Evolutionary conservation across 768 basidiomycete genomes (phyloP).

Genomic region (Amanita phalloides): DNA sequence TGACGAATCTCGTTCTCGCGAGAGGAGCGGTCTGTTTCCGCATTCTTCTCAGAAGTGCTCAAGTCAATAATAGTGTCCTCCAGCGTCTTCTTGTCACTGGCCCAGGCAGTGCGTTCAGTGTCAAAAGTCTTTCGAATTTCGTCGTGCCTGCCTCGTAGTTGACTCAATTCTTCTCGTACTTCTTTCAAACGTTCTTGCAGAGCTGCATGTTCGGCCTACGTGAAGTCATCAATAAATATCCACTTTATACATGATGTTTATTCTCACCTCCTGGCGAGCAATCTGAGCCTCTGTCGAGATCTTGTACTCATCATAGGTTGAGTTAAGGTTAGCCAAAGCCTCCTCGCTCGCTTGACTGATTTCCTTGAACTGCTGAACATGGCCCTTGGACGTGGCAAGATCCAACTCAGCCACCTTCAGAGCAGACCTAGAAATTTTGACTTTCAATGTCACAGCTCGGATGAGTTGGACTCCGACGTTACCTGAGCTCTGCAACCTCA

Average conservation of each 20-base stretch:
- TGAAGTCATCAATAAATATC: background rate
- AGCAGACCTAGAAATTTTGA: conserved; percentile 38
- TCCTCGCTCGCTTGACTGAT: conserved; percentile 78
- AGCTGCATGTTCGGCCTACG: conserved; percentile 51
- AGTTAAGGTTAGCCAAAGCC: conserved; percentile 57
- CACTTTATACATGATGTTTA: background rate
- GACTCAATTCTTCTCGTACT: conserved; percentile 42
- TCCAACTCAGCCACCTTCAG: conserved; percentile 75
- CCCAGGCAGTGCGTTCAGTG: conserved; percentile 58
- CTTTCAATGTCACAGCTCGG: background rate
- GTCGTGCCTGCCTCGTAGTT: conserved; percentile 35
- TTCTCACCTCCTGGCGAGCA: conserved; percentile 51
- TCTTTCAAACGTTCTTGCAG: conserved; percentile 51
- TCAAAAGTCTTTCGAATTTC: conserved; percentile 61
- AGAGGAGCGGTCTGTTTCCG: conserved; percentile 48
- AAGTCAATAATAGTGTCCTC: conserved; percentile 79
- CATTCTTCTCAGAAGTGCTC: conserved; percentile 60
- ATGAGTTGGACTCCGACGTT: conserved; percentile 9
- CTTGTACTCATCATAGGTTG: conserved; percentile 76
- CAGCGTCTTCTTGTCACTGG: conserved; percentile 68
- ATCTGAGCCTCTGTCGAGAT: conserved; percentile 60
- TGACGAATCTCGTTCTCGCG: conserved; percentile 58
- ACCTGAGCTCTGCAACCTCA: conserved; percentile 83
- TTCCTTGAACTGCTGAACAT: conserved; percentile 78
- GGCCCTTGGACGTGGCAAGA: conserved; percentile 54